Percentiles rank a stretch among this genome's conserved stretches.
These are phyloP conservation scores for Cystobasidium slooffiae DNA, from an alignment of 1,284 basidiomycete species.

Conservation along the genomic window DNA sequence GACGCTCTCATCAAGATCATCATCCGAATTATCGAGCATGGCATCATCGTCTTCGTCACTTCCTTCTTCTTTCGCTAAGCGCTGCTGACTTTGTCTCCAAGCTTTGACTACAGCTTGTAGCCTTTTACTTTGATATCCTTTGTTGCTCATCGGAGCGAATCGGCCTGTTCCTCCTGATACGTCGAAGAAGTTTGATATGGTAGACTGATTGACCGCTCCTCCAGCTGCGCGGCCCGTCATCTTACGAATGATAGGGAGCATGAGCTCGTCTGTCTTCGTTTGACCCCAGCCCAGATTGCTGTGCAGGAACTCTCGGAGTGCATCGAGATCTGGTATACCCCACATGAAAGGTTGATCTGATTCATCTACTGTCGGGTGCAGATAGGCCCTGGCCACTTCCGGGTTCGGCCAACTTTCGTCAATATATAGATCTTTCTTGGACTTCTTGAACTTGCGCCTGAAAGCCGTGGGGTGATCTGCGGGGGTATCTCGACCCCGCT, in stretches of 20 bases:
- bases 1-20: neutral
- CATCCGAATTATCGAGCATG: neutral
- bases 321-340: constrained; percentile 94
- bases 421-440: constrained; percentile 81
- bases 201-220: constrained; percentile 67
- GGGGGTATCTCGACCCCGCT: constrained; percentile 72
- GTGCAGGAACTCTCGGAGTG: constrained; percentile 74
- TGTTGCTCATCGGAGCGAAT: constrained; percentile 74
- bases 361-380: constrained; percentile 83
- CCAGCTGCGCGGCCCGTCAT: constrained; percentile 66
- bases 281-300: constrained; percentile 86
- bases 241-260: constrained; percentile 90
- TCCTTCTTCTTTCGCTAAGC: constrained; percentile 34
- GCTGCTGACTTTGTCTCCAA: constrained; percentile 64
- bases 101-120: constrained; percentile 86
- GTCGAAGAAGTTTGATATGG: constrained; percentile 65
- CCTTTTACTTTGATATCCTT: constrained; percentile 81
- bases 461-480: constrained; percentile 75
- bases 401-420: constrained; percentile 84
- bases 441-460: constrained; percentile 84
- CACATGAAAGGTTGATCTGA: constrained; percentile 95
- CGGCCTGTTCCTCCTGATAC: constrained; percentile 62
- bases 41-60: constrained; percentile 43
- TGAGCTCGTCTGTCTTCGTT: constrained; percentile 84
- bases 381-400: constrained; percentile 89